Conservation (phyloP, 1,284 basidiomycete genomes). For the Meira miltonrushii region DNA sequence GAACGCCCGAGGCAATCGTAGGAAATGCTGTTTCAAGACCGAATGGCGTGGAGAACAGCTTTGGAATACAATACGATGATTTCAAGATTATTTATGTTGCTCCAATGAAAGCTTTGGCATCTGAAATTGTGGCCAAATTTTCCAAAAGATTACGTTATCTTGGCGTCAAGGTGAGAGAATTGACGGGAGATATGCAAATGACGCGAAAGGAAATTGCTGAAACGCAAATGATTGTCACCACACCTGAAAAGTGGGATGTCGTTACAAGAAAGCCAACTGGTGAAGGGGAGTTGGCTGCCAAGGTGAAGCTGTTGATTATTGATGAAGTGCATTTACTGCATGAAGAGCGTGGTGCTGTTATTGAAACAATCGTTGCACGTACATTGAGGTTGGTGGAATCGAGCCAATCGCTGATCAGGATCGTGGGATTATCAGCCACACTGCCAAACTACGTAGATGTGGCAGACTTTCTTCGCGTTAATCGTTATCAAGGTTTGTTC, state of each 20-base stretch:
- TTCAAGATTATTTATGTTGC: conserved; percentile 99
- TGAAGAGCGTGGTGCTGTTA: conserved; percentile 95
- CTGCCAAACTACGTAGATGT: conserved; percentile 97
- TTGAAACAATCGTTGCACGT: conserved; percentile 95
- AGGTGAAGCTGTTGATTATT: conserved; percentile 89
- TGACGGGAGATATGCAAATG: conserved; percentile 99
- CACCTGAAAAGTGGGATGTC: conserved; percentile 99
- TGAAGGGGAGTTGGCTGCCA: conserved; percentile 81
- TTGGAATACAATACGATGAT: conserved; percentile 40
- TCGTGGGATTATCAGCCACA: conserved; percentile 95
- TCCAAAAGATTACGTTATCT: conserved; percentile 86
- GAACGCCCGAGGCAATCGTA: conserved; percentile 5
- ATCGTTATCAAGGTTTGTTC: conserved; percentile 84
- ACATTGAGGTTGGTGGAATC: conserved; percentile 92
- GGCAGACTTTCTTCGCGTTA: conserved; percentile 88
- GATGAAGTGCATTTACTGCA: conserved; percentile 97
- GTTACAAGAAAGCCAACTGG: conserved; percentile 95
- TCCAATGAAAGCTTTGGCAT: conserved; percentile 96
- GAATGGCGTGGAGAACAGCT: conserved; percentile 61
- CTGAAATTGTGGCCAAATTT: conserved; percentile 91
- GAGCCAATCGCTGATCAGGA: conserved; percentile 92
- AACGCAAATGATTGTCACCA: conserved; percentile 98
- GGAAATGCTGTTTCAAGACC: conserved; percentile 47
- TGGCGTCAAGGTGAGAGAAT: conserved; percentile 76
- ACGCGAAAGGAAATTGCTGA: conserved; percentile 88